These are phyloP conservation scores for Nitzschia putrida DNA, from an alignment of 108 stramenopile species.

Conservation along the genomic window DNA sequence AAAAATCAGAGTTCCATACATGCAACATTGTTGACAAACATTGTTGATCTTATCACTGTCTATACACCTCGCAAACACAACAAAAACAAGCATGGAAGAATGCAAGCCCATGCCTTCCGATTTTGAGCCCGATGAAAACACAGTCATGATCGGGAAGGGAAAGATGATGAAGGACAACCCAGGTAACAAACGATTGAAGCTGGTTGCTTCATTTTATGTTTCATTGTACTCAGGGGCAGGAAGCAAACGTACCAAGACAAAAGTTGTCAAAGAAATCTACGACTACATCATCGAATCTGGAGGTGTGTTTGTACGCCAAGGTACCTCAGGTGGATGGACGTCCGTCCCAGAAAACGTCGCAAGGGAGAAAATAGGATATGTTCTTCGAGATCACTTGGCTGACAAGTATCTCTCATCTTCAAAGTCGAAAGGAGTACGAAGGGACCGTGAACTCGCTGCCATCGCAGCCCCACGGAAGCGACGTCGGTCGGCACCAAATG, in stretches of 20 bases:
- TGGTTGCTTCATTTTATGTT: slow-evolving; percentile 16
- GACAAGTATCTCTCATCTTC: slow-evolving; percentile 25
- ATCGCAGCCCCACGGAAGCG: no score
- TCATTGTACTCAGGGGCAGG: slow-evolving; percentile 12
- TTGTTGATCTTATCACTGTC: no score
- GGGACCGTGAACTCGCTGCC: background rate
- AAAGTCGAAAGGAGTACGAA: slow-evolving; percentile 14
- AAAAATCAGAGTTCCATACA: no score
- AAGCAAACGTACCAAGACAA: slow-evolving; percentile 10
- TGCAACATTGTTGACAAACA: no score
- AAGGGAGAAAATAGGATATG: slow-evolving; percentile 26
- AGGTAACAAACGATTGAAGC: slow-evolving; percentile 18
- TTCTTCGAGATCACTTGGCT: slow-evolving; percentile 19
- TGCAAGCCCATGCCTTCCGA: slow-evolving; percentile 4
- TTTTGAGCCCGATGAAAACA: slow-evolving; percentile 6
- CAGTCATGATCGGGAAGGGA: slow-evolving; percentile 24
- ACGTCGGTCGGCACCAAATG: no score
- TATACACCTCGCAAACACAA: no score
- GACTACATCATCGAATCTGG: slow-evolving; percentile 11
- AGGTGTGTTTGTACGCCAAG: slow-evolving; percentile 19
- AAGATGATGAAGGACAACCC: slow-evolving; percentile 5
- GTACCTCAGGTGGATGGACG: slow-evolving; percentile 5
- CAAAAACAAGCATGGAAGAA: no score
- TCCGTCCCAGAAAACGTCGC: slow-evolving; percentile 15
- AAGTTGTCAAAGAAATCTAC: slow-evolving; percentile 18